These are phyloP conservation scores for Mallotus japonicus DNA, from an alignment of 441 rosid genomes.

Conservation along the genomic window DNA sequence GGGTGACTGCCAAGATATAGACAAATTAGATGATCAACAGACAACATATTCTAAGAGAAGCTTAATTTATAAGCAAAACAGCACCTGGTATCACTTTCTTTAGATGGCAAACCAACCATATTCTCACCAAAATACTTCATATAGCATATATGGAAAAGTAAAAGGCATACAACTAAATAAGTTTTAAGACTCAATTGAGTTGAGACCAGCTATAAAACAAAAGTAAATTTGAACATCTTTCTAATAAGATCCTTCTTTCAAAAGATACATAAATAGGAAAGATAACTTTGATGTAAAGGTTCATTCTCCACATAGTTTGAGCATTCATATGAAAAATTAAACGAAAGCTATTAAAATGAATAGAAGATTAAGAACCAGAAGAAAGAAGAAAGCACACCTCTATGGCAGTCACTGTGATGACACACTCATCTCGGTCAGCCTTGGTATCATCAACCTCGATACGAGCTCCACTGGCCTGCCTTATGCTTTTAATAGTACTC, in stretches of 20 bases:
- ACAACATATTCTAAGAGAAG: background rate
- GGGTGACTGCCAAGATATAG: constrained; percentile 51
- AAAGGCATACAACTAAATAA: too few species aligned
- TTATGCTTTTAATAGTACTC: constrained; percentile 76
- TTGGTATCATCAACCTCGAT: constrained; percentile 81
- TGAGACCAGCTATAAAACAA: background rate
- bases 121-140: background rate
- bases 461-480: constrained; percentile 87
- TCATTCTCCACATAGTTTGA: background rate
- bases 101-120: background rate
- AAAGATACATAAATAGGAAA: background rate
- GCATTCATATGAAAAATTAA: background rate
- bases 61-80: background rate
- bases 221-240: background rate
- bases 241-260: background rate
- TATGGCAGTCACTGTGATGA: constrained; percentile 59
- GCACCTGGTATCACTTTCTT: background rate
- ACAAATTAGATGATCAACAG: background rate
- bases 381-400: constrained; percentile 45
- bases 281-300: background rate
- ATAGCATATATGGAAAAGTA: background rate
- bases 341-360: too few species aligned
- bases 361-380: constrained; percentile 1
- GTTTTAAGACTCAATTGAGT: background rate
- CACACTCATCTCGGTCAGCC: constrained; percentile 62